A percentile compares a stretch with the other conserved stretches of the same genome.
Evolutionary conservation across 371 early-diverging fungal genomes (phyloP).

Genomic region (Syncephalastrum monosporum): DNA sequence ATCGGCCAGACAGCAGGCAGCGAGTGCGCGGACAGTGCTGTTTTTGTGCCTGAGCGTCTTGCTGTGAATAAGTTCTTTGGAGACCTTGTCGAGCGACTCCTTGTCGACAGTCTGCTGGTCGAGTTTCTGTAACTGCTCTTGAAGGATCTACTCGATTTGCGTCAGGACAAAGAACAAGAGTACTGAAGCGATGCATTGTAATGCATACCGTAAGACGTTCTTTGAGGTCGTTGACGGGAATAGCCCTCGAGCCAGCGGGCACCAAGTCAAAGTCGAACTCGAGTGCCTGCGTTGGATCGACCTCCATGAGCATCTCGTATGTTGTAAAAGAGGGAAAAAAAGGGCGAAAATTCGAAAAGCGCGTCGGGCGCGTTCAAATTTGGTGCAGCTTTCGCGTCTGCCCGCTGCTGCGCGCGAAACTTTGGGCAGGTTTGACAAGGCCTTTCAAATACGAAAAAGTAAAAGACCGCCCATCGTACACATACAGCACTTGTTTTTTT

Average conservation of each 20-base stretch:
- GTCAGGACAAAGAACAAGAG: neutral
- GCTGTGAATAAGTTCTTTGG: slow-evolving; percentile 67
- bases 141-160: slow-evolving; percentile 24
- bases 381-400: too few species aligned
- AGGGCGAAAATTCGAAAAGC: neutral
- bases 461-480: too few species aligned
- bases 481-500: too few species aligned
- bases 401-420: too few species aligned
- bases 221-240: slow-evolving; percentile 19
- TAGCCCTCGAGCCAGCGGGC: slow-evolving; percentile 12
- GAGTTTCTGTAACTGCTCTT: slow-evolving; percentile 27
- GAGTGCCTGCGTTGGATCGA: slow-evolving; percentile 20
- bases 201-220: slow-evolving; percentile 18
- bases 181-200: neutral
- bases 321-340: neutral
- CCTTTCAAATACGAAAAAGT: too few species aligned
- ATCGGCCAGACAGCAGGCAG: slow-evolving; percentile 91
- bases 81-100: slow-evolving; percentile 58
- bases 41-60: slow-evolving; percentile 76
- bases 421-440: too few species aligned
- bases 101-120: slow-evolving; percentile 33
- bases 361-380: neutral
- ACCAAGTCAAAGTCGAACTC: slow-evolving; percentile 16
- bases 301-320: slow-evolving; percentile 12
- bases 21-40: slow-evolving; percentile 71